Percentiles rank a stretch among this genome's conserved stretches.
These are phyloP conservation scores for Croton setiger DNA, from an alignment of 441 rosid species.

Conservation along the genomic window DNA sequence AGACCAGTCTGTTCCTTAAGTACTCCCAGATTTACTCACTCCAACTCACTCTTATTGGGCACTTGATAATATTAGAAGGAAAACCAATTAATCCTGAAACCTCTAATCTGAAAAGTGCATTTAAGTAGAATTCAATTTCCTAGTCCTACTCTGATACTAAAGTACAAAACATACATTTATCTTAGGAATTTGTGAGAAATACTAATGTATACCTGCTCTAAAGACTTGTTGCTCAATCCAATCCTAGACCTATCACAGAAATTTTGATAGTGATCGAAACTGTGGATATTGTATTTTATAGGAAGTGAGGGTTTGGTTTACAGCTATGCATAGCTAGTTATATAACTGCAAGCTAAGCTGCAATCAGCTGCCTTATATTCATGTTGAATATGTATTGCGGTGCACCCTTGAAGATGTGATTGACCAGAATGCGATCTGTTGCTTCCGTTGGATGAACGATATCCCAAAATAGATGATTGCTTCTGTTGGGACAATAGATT, in stretches of 20 bases:
- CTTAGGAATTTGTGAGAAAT: background rate
- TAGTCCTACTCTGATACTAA: background rate
- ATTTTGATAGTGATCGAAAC: background rate
- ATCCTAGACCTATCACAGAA: background rate
- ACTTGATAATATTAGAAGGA: background rate
- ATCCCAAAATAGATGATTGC: slow-evolving; percentile 79
- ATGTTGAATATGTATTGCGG: slow-evolving; percentile 31
- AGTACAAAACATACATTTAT: background rate
- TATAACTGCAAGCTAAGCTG: slow-evolving; percentile 11
- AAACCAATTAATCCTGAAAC: background rate
- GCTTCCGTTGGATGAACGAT: slow-evolving; percentile 56
- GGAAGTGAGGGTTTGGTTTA: background rate
- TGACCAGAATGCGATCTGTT: slow-evolving; percentile 28
- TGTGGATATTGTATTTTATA: background rate
- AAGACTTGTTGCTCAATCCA: background rate
- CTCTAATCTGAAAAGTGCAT: background rate
- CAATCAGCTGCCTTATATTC: slow-evolving; percentile 37
- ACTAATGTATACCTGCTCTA: background rate
- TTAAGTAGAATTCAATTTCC: background rate
- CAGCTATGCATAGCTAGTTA: background rate
- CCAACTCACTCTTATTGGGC: too few relatives aligned
- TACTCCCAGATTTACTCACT: too few relatives aligned
- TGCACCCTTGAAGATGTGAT: slow-evolving; percentile 38
- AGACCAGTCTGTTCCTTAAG: too few relatives aligned
- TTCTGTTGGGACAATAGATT: slow-evolving; percentile 53